Base-by-base conservation (phyloP, 2,329 filamentous ascomycete species). In the Trichoderma atroviride region DNA sequence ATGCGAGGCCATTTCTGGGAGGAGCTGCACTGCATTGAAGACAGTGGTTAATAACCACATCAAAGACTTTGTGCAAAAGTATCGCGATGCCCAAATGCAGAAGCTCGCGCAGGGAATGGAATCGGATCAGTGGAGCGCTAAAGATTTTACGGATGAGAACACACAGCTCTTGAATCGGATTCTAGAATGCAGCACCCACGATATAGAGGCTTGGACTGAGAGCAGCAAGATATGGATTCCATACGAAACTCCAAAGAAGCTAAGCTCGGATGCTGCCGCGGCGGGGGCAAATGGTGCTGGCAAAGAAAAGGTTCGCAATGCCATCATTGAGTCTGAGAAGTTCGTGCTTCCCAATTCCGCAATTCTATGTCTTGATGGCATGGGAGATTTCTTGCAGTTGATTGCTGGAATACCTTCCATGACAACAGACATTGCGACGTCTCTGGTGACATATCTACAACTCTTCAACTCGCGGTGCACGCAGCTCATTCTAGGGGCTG, bases 391-490 rank as follows among this genome's bases (percentile, higher is more conserved):
- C 79, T 85, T 97, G 72, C 92, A 92, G 71, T 86, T 99, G 4
- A 90, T 95, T 69, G 86, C 92, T 5, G 91, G 90, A 37, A 95
- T 98, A 69, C 95, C 96, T 1, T 95, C 91, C 71, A 94, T 97
- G 88, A 92, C 93, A 1, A 85, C 90, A 2, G 94, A 97, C 70
- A 90, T 97, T 65, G 92, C 93, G 0, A 84, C 87, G 3, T 91
- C 90, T 0, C 86, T 99, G 13, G 84, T 97, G 53, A 91, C 96
- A 27, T 97, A 96, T 76, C 85, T 98, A 16, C 92, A 96, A 73
- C 86, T 97, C 4, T 99, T 98, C 85, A 97, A 99, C 79, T 97
- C 94, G 2, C 91, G 96, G 24, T 94, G 94, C 69, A 96, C 92
- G n/a, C 96, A 99, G 78, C 87, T 99, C 69, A 97, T 99, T 72